Base-by-base conservation (phyloP, 768 basidiomycete genomes). In the Porpolomopsis calyptriformis region DNA sequence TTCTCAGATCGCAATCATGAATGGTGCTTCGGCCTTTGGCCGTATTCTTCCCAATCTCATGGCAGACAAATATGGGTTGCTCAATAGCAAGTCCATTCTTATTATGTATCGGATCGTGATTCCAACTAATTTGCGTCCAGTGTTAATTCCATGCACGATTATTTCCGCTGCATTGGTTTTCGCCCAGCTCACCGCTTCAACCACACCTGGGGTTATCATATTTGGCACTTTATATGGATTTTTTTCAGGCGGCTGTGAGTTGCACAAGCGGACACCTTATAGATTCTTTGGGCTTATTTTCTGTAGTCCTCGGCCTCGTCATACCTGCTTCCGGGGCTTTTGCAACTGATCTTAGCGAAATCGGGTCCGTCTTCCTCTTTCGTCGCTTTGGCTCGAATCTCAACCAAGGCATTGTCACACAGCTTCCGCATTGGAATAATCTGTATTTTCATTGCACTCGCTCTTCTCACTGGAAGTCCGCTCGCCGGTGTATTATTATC, bases 1-100 rank as follows among this genome's bases (percentile, higher is more conserved):
- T 64, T 66, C 4, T 70, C 46, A 74, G 73, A 65, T 77, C 26
- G 67, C 74, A 1, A 63, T 76, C 16, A 68, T 76, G 64, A 77
- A 77, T 48, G 73, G 61, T 2, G 66, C 72, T 2, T 74, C 73
- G 20, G 58, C 77, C n/a, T 63, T 77, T 49, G 80, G 80, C n/a
- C 69, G 80, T 34, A 72, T 71, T 5, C 49, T 81, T 2, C 78
- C 79, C 0, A 77, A 77, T 56, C 63, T 74, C 48, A 50, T 75
- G 38, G 75, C 73, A 14, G 74, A 77, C 53, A 52, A 54, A 14
- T 66, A 64, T 31, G 29, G 29, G 14, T 7, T 31, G 14, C 14
- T 31, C 29, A 31, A 31, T 14, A 14, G 29, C 14, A 14, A 31
- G 29, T 7, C 7, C 14, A 7, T 31, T 7, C 29, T 7, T 31